Evolutionary conservation across 257 asterid species (phyloP).

Genomic region (Solanum microdontum): DNA sequence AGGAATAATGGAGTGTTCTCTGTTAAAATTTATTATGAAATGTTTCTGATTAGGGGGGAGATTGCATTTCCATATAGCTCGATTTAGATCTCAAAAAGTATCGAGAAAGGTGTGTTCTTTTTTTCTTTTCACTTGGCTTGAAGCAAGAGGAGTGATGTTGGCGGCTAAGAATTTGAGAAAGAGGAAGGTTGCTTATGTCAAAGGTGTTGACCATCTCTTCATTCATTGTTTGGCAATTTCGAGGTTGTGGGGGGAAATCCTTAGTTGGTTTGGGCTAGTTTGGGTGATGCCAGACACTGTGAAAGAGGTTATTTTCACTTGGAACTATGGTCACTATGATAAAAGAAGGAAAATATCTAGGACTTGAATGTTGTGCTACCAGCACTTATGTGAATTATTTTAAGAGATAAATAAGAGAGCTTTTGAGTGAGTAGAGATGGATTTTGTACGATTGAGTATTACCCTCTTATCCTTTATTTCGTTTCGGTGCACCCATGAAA

Average conservation of each 20-base stretch:
- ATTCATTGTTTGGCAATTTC: background rate
- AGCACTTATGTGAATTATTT: background rate
- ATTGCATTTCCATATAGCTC: background rate
- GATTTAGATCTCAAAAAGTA: background rate
- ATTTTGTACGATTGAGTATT: background rate
- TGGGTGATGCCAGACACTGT: background rate
- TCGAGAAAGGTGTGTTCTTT: background rate
- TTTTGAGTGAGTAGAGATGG: background rate
- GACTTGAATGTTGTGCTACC: background rate
- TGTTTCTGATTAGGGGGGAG: background rate
- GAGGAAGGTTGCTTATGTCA: background rate
- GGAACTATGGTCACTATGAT: background rate
- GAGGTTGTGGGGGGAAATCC: background rate
- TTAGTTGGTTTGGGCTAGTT: background rate
- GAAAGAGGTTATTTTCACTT: background rate
- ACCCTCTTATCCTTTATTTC: background rate
- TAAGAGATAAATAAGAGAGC: background rate
- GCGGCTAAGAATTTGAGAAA: background rate
- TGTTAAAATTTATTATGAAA: background rate
- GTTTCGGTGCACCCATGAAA: background rate
- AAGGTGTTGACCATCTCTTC: background rate
- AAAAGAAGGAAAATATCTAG: background rate
- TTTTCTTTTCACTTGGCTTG: background rate
- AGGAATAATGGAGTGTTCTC: background rate
- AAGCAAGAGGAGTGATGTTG: background rate